Base-by-base conservation (phyloP, 1,284 basidiomycete genomes). In the Leccinum huronense region DNA sequence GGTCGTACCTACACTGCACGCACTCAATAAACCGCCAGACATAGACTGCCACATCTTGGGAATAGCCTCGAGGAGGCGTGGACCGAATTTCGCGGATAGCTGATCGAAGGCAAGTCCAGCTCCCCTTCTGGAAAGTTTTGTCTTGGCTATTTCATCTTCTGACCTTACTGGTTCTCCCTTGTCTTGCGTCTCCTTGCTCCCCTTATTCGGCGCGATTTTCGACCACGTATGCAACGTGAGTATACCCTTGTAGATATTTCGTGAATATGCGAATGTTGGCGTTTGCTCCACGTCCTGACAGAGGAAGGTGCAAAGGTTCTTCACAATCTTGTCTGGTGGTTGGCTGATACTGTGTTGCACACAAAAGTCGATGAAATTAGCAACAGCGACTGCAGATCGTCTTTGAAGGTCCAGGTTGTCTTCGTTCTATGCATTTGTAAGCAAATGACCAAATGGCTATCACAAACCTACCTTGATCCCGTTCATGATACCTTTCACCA, bases 401-500 rank as follows among this genome's bases (percentile, higher is more conserved):
- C 80, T 85, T 76, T 99, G 97, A 10, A 99, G 82, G 70, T 97
- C 90, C 36, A 87, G 65, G 68, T 97, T 98, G 70, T 94, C 93
- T 74, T 98, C 94, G 74, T 89, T 92, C 94, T 97, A 65, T 54
- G 56, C 14, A 31, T 51, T 33, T 69, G 42, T 71, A 57, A 73
- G 56, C 60, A 56, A 31, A 27, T 36, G 53, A 8, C 61, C 13
- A 33, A 36, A 38, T 8, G 36, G 59, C 16, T 59, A 57, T 57
- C 34, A 57, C 42, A 30, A 34, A 65, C 82, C 60, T 59, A 92
- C 94, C 86, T 98, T 99, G 80, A 99, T 91, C 42, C 95, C 94
- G 69, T 97, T 97, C 92, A 98, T 99, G 68, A 99, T 89, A 45
- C 94, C 95, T 77, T 97, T 95, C 61, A 99, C 95, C 56, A 99